Base-by-base conservation (phyloP, 768 basidiomycete species). In the Amylocystis lapponica region DNA sequence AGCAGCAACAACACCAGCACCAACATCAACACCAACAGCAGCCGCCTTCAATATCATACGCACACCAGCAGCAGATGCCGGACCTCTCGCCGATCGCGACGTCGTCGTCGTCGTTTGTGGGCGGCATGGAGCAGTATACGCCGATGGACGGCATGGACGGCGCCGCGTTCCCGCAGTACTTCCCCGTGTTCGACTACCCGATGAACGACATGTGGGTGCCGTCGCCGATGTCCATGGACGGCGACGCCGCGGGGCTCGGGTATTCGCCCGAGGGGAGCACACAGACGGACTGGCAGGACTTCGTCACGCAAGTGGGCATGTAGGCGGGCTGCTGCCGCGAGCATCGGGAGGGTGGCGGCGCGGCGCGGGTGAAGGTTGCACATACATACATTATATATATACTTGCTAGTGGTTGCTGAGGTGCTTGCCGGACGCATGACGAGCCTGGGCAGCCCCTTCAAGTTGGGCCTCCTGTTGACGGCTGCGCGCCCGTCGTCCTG, bases 111-210 rank as follows among this genome's bases (percentile, higher is more conserved):
- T 25, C 46, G 20, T 50, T 54, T 19, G 43, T 38, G 3, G 36
- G 16, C 20, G 41, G 50, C 12, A 30, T 26, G 22, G 44, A 37
- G 25, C 40, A 29, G n/a, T n/a, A n/a, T n/a, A n/a, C n/a, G 19
- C 56, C 46, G 27, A 49, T 53, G 52, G 50, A 56, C 39, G 53
- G 45, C 25, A 46, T 53, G 45, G n/a, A n/a, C n/a, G n/a, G 39
- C 45, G 27, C 45, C 55, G 51, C 53, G 27, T 77, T 80, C 64
- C 84, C 83, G 12, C 76, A 72, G 54, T 86, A 86, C 53, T 86
- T 87, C 71, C 74, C 82, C 1, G 83, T 86, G 25, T 86, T 82
- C 51, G 84, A 86, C 57, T 86, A 86, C 56, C 74, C 17, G 46
- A 52, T 14, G 45, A 42, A n/a, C 50, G 61, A 33, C 57, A 61